A percentile compares a stretch with the other conserved stretches of the same genome.
Evolutionary conservation across 495 filamentous ascomycete genomes (phyloP).

Genomic region (Penicillium silybi): DNA sequence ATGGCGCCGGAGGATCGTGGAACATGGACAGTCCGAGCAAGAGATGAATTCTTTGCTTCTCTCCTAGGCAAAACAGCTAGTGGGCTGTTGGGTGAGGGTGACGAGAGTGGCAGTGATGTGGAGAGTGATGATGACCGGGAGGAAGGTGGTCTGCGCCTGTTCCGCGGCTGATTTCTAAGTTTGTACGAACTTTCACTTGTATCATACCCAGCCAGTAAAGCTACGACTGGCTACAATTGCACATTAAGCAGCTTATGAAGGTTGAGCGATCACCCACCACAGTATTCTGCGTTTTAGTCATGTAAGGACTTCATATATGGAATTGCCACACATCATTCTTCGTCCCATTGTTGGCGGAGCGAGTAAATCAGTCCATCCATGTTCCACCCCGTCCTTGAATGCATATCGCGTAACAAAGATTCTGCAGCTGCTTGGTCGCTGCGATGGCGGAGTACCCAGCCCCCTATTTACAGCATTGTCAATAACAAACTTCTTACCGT

Average conservation of each 20-base stretch:
- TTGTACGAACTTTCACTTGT: neutral
- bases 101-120: conserved; percentile 46
- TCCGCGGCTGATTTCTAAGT: conserved; percentile 46
- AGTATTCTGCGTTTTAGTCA: neutral
- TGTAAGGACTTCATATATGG: neutral
- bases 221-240: neutral
- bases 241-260: neutral
- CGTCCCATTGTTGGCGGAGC: conserved; percentile 22
- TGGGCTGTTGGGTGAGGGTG: conserved; percentile 67
- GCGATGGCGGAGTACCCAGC: conserved; percentile 26
- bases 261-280: neutral
- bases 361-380: conserved; percentile 21
- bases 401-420: conserved; percentile 19
- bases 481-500: too few species aligned
- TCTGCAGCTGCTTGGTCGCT: conserved; percentile 28
- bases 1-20: conserved; percentile 88
- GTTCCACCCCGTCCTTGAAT: conserved; percentile 30
- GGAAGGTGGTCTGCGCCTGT: conserved; percentile 72
- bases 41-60: conserved; percentile 84
- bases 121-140: conserved; percentile 53
- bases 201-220: neutral
- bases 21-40: conserved; percentile 69
- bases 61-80: conserved; percentile 71
- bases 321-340: too few species aligned
- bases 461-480: conserved; percentile 13